Base-by-base conservation (phyloP, 1,139 yeast species). In the Debaryomyces subglobosus region DNA sequence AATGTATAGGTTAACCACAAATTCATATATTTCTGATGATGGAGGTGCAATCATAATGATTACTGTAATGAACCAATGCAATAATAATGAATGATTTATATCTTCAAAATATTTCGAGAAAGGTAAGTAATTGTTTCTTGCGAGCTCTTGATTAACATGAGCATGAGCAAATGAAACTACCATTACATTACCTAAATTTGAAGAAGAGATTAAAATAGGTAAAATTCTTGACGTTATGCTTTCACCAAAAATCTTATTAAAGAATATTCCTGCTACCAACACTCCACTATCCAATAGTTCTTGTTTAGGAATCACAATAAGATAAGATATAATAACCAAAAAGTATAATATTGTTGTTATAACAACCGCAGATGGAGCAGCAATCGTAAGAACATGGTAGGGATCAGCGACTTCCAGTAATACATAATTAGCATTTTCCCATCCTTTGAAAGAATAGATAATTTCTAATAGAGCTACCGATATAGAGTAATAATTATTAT, bases 141-240 rank as follows among this genome's bases (percentile, higher is more conserved):
- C 94, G 49, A 87, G 71, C 58, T 86, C 91, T 61, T 85, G 90
- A 56, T 86, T 83, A 50, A 87, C 86, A 57, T 90, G 76, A 18
- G 90, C 88, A 61, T 87, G 95, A 1, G 94, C 86, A 62, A 82
- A 88, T 30, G 86, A 83, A 33, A 87, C 95, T 39, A 88, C 84
- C 66, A 87, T 71, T 25, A 88, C 94, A 60, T 88, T 88, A 30
- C 96, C 96, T 41, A 87, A 68, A 24, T 90, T 89, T 53, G 89
- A 83, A 35, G 86, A 69, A 1, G 92, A 89, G 39, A 88, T 89
- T 53, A 87, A 77, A n/a, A 85, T 81, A 0, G 91, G 84, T 25
- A 88, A 77, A 5, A 88, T 81, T 51, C 77, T 77, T 50, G 79
- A 61, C 0, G 86, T 84, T n/a, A 86, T 79, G 30, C 75, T 73